Conservation (phyloP, 139 green algal species). For the Desmodesmus armatus region DNA sequence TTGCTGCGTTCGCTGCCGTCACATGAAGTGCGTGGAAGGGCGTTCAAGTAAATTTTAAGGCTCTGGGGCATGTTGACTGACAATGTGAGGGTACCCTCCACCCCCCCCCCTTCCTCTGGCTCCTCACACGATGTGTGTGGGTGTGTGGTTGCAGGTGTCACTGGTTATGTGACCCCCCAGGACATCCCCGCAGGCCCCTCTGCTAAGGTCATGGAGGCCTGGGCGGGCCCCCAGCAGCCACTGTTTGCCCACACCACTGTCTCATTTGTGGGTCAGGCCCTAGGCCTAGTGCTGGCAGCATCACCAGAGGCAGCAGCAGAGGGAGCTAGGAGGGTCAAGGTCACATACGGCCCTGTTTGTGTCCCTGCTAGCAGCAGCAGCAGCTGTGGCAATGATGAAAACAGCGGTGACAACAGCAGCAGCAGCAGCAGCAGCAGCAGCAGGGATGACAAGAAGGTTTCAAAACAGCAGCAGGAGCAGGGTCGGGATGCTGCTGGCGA, state of each 20-base stretch:
- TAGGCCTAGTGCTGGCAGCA: not conserved
- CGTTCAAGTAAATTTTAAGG: too few relatives aligned
- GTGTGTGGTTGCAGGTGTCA: constrained; percentile 47
- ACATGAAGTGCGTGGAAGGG: too few relatives aligned
- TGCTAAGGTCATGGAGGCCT: not conserved
- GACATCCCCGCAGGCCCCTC: constrained; percentile 55
- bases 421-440: not conserved
- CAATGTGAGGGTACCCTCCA: too few relatives aligned
- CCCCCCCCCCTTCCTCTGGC: not conserved
- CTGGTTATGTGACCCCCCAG: constrained; percentile 50
- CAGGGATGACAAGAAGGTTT: not conserved
- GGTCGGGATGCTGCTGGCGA: too few relatives aligned
- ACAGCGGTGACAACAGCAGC: not conserved
- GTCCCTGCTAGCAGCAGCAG: not conserved
- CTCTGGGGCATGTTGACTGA: too few relatives aligned
- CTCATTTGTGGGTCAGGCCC: not conserved
- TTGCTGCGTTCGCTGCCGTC: too few relatives aligned
- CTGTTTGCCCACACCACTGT: constrained; percentile 31
- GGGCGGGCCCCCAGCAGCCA: constrained; percentile 28
- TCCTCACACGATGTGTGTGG: not conserved
- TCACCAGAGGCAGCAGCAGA: not conserved
- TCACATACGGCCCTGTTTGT: not conserved
- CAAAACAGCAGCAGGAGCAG: not conserved
- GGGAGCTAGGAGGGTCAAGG: not conserved
- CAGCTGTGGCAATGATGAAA: not conserved